Percentiles rank a stretch among this genome's conserved stretches.
These are phyloP conservation scores for Cyclocybe aegerita DNA, from an alignment of 768 basidiomycete genomes.

Conservation along the genomic window DNA sequence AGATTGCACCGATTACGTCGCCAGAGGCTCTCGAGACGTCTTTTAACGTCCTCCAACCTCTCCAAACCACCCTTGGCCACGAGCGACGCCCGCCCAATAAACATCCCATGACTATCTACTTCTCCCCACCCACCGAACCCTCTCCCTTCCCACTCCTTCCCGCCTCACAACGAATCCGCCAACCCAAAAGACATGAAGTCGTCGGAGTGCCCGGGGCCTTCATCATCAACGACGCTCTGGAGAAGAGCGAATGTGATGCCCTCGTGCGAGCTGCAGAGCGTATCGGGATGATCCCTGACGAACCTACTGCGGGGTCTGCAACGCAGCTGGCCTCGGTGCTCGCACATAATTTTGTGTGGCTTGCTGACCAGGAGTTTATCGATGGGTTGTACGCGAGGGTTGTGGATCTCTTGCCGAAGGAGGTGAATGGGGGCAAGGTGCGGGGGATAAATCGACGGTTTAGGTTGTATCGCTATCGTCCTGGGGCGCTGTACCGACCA, in stretches of 20 bases:
- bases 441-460: conserved; percentile 50
- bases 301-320: conserved; percentile 47
- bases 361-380: conserved; percentile 45
- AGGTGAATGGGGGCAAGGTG: conserved; percentile 40
- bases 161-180: conserved; percentile 19
- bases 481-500: conserved; percentile 49
- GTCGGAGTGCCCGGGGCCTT: conserved; percentile 47
- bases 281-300: conserved; percentile 49
- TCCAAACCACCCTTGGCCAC: conserved; percentile 41
- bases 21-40: conserved; percentile 12
- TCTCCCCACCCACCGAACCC: conserved; percentile 32
- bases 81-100: conserved; percentile 53
- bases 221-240: conserved; percentile 48
- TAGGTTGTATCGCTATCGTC: conserved; percentile 49
- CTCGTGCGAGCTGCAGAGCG: conserved; percentile 45
- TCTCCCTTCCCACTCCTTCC: conserved; percentile 29
- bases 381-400: conserved; percentile 40
- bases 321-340: conserved; percentile 42
- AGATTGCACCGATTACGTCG: conserved; percentile 12
- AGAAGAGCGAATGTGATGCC: conserved; percentile 39
- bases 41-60: conserved; percentile 23
- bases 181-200: conserved; percentile 34
- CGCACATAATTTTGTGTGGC: conserved; percentile 53
- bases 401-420: conserved; percentile 38
- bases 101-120: conserved; percentile 50